These are phyloP conservation scores for Fusarium sp. DNA, from an alignment of 2,329 filamentous ascomycete genomes.

Conservation along the genomic window DNA sequence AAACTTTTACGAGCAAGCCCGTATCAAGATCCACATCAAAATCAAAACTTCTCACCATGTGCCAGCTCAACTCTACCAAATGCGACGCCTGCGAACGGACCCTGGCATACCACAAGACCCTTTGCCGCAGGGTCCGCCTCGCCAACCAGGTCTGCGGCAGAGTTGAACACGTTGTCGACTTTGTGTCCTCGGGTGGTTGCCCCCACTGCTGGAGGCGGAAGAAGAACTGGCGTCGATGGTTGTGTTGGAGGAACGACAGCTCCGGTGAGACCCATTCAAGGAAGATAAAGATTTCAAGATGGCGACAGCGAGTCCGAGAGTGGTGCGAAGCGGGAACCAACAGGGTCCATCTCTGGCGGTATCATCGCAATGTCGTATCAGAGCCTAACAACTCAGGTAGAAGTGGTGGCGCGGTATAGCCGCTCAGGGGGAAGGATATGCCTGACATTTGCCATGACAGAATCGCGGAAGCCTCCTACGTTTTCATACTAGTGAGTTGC, in stretches of 20 bases:
- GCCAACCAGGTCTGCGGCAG: background rate
- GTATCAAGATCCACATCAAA: background rate
- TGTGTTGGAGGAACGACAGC: background rate
- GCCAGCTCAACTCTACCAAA: constrained; percentile 6
- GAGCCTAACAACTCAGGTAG: background rate
- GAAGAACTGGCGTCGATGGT: background rate
- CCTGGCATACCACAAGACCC: background rate
- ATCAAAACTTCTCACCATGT: background rate
- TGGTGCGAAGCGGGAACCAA: background rate
- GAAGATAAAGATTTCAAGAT: background rate
- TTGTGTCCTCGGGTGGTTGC: background rate
- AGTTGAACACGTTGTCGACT: background rate
- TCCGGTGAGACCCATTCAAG: constrained; percentile 1
- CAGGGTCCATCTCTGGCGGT: background rate
- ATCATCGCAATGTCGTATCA: background rate
- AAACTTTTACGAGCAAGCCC: background rate
- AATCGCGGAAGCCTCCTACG: background rate
- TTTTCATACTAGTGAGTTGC: background rate
- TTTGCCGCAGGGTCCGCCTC: constrained; percentile 9
- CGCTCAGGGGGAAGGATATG: background rate
- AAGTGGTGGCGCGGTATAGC: background rate
- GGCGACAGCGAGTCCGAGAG: background rate
- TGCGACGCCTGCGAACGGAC: background rate
- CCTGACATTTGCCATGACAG: background rate
- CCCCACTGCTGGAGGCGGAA: constrained; percentile 7